These are phyloP conservation scores for Penicillium robsamsonii DNA, from an alignment of 495 filamentous ascomycete genomes.

Conservation along the genomic window DNA sequence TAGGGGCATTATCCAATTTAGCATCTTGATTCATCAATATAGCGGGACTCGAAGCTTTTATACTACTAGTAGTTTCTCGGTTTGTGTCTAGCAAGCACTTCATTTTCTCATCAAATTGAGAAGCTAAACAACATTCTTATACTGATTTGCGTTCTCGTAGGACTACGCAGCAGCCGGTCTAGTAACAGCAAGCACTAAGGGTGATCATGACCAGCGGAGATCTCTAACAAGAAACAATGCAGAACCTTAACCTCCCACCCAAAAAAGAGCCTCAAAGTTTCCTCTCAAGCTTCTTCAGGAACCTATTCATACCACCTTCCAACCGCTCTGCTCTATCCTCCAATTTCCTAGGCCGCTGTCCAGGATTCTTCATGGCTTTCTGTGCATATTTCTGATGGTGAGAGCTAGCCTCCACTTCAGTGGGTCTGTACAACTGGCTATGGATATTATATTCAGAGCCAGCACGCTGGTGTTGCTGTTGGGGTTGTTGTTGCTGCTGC, in stretches of 20 bases:
- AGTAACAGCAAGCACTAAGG: not conserved
- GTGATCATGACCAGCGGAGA: not conserved
- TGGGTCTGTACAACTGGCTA: conserved; percentile 74
- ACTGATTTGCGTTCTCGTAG: not conserved
- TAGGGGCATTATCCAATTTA: conserved; percentile 23
- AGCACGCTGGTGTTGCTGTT: conserved; percentile 31
- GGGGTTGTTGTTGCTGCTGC: conserved; percentile 32
- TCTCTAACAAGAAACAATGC: not conserved
- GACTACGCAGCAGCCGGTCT: not conserved
- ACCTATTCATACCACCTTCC: conserved; percentile 74
- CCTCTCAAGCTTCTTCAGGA: conserved; percentile 90
- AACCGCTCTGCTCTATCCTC: conserved; percentile 66
- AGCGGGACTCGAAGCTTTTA: conserved; percentile 8
- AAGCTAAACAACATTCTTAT: not conserved
- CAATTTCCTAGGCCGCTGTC: conserved; percentile 53
- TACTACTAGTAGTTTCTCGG: not conserved
- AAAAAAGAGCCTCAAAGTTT: conserved; percentile 51
- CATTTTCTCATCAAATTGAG: not conserved
- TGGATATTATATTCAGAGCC: conserved; percentile 64
- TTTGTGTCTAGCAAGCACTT: not conserved
- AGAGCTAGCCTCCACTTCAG: conserved; percentile 54
- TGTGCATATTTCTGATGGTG: conserved; percentile 48
- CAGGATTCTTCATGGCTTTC: conserved; percentile 50
- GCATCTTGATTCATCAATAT: conserved; percentile 12
- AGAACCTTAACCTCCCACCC: not conserved